These are phyloP conservation scores for Aspergillus ellipticus DNA, from an alignment of 495 filamentous ascomycete species.

Conservation along the genomic window DNA sequence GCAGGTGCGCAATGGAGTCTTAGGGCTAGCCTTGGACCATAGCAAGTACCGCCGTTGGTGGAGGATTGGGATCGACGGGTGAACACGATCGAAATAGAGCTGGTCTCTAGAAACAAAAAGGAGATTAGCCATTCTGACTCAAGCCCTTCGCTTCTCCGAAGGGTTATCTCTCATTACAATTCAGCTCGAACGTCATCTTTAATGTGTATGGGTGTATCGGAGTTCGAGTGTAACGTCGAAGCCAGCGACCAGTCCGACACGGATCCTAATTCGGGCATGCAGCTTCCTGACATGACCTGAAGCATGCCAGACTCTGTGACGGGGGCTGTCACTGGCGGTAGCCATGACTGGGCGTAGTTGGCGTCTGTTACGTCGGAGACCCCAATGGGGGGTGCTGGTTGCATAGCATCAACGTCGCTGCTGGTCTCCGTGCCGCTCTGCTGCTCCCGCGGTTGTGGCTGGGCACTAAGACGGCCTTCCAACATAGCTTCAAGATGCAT, in stretches of 20 bases:
- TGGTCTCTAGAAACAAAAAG: conserved; percentile 29
- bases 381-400: background rate
- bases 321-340: background rate
- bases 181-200: background rate
- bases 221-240: background rate
- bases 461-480: conserved; percentile 25
- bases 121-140: background rate
- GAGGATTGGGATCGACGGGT: conserved; percentile 26
- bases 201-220: background rate
- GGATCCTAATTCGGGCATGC: background rate
- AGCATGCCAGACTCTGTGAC: background rate
- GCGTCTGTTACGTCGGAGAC: background rate
- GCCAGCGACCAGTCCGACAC: background rate
- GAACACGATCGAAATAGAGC: conserved; percentile 33
- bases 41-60: conserved; percentile 23
- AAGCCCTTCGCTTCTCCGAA: background rate
- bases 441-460: background rate
- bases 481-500: conserved; percentile 3
- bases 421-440: background rate
- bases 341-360: background rate
- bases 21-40: conserved; percentile 12
- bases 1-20: conserved; percentile 12
- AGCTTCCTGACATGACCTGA: background rate
- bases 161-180: background rate
- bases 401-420: background rate